Evolutionary conservation across 495 filamentous ascomycete species (phyloP).

Genomic region (Xylaria flabelliformis): DNA sequence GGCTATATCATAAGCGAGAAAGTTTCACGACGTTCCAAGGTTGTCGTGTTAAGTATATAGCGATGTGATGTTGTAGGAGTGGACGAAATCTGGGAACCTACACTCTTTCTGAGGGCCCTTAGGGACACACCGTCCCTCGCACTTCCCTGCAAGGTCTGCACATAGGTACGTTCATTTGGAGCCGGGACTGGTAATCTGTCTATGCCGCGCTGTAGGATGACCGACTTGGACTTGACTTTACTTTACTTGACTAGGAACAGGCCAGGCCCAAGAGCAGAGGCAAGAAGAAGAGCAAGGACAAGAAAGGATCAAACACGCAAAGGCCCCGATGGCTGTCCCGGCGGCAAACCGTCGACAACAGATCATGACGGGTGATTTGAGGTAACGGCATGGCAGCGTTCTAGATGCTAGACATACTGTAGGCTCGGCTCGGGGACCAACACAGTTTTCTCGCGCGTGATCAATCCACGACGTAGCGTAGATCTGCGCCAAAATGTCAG

Average conservation of each 20-base stretch:
- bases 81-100: constrained; percentile 3
- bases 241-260: neutral
- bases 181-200: neutral
- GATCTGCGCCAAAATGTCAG: constrained; percentile 2
- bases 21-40: neutral
- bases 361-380: neutral
- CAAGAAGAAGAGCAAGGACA: neutral
- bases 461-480: neutral
- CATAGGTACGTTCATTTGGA: neutral
- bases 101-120: neutral
- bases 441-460: neutral
- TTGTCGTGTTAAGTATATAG: constrained; percentile 1
- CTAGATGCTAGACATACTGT: neutral
- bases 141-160: constrained; percentile 2
- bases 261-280: neutral
- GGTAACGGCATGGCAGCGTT: neutral
- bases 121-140: neutral
- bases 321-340: neutral
- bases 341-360: neutral
- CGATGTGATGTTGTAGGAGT: neutral
- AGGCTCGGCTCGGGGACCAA: neutral
- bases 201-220: neutral
- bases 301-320: neutral
- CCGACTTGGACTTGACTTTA: neutral
- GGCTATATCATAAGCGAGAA: neutral